Evolutionary conservation across 75 land plant genomes (phyloP).

Genomic region (Pinus tabuliformis): DNA sequence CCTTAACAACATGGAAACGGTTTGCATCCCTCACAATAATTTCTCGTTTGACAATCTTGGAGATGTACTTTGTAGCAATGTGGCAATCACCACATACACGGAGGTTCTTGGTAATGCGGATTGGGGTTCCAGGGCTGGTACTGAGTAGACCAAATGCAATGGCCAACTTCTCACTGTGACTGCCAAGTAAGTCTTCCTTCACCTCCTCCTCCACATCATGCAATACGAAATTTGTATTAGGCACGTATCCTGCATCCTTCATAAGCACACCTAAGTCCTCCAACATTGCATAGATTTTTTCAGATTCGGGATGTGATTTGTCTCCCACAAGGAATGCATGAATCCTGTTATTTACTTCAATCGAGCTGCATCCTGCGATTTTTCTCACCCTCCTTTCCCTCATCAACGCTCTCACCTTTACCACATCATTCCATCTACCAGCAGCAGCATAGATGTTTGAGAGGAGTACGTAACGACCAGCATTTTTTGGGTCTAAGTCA

Average conservation of each 20-base stretch:
- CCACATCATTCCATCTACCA: neutral
- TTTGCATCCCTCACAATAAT: conserved; percentile 9
- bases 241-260: conserved; percentile 8
- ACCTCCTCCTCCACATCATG: conserved; percentile 17
- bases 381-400: conserved; percentile 1
- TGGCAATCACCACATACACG: conserved; percentile 13
- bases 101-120: conserved; percentile 11
- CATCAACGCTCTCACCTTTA: conserved; percentile 9
- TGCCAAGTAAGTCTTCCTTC: conserved; percentile 3
- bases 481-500: conserved; percentile 8
- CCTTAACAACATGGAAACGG: conserved; percentile 11
- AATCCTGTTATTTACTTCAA: neutral
- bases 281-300: conserved; percentile 9
- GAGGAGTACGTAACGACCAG: conserved; percentile 6
- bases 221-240: neutral
- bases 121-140: conserved; percentile 9
- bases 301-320: conserved; percentile 9
- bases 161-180: conserved; percentile 15
- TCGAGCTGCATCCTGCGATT: conserved; percentile 8
- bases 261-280: conserved; percentile 2
- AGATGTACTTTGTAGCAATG: conserved; percentile 11
- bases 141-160: conserved; percentile 15
- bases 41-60: conserved; percentile 6
- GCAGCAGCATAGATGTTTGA: conserved; percentile 18
- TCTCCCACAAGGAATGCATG: conserved; percentile 12